Conservation (phyloP, 768 basidiomycete species). For the Psilocybe cubensis region DNA sequence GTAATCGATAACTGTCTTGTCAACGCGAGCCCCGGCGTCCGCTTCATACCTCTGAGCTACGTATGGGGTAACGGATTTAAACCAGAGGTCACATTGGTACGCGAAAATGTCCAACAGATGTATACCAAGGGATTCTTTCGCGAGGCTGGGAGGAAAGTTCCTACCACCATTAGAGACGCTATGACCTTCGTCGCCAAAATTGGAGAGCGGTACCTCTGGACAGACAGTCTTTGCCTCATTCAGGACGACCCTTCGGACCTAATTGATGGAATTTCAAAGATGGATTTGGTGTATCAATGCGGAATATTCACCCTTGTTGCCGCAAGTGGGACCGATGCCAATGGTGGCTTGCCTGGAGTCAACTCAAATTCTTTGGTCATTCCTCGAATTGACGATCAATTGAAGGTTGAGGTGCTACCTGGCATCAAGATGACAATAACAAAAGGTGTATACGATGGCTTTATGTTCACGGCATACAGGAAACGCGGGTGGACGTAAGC, state of each 20-base stretch:
- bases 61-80: neutral
- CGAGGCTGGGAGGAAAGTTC: neutral
- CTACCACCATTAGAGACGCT: constrained; percentile 5
- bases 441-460: neutral
- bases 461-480: neutral
- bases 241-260: constrained; percentile 3
- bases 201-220: constrained; percentile 7
- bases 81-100: neutral
- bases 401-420: neutral
- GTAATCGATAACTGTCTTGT: constrained; percentile 6
- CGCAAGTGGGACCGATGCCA: constrained; percentile 1
- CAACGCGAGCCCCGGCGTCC: neutral
- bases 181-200: constrained; percentile 3
- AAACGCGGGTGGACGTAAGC: neutral
- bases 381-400: neutral
- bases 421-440: constrained; percentile 1
- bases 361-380: neutral
- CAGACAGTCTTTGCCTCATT: constrained; percentile 7
- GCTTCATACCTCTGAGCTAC: constrained; percentile 9
- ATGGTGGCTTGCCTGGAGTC: neutral
- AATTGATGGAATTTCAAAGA: neutral
- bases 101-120: neutral
- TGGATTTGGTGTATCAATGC: constrained; percentile 9
- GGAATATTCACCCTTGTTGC: constrained; percentile 1
- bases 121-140: neutral